Conservation (phyloP, 78 protist genomes). For the Dictyostelium brefeldianum region DNA sequence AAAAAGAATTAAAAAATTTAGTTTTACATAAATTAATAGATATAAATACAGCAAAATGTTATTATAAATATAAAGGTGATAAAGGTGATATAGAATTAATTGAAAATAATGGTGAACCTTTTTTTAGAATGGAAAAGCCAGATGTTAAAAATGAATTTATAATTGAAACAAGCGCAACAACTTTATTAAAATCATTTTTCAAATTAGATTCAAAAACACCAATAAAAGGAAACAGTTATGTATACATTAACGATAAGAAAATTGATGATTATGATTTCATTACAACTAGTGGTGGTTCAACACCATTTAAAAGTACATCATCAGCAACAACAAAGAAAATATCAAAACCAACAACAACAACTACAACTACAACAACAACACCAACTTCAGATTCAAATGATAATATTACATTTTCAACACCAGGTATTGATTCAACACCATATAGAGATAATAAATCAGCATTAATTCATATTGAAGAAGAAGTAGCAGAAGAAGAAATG, state of each 20-base stretch:
- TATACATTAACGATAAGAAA: conserved; percentile 45
- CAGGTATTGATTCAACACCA: conserved; percentile 7
- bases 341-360: background rate
- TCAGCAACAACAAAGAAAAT: background rate
- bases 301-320: background rate
- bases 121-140: background rate
- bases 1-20: conserved; percentile 18
- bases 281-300: background rate
- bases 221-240: conserved; percentile 40
- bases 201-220: background rate
- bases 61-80: background rate
- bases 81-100: background rate
- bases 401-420: background rate
- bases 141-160: background rate
- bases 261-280: conserved; percentile 32
- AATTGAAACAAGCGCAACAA: conserved; percentile 21
- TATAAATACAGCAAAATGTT: background rate
- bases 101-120: background rate
- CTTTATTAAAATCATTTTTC: background rate
- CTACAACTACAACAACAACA: background rate
- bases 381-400: background rate
- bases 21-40: background rate
- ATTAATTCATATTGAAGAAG: background rate
- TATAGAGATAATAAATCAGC: background rate
- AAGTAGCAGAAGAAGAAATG: no score